These are phyloP conservation scores for Lactarius hatsudake DNA, from an alignment of 768 basidiomycete species.

Conservation along the genomic window DNA sequence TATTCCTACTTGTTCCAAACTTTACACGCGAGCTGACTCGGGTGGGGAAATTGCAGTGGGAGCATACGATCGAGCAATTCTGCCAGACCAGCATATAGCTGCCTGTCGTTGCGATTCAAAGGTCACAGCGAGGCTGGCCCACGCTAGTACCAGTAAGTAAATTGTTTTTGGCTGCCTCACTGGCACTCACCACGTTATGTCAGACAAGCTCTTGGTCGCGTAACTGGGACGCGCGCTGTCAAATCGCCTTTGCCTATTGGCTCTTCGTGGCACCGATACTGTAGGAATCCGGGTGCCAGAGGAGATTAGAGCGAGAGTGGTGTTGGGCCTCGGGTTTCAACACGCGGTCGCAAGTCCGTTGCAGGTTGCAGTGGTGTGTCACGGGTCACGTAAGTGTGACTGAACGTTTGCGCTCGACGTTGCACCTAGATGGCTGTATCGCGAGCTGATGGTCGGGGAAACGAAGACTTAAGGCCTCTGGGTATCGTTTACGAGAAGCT, in stretches of 20 bases:
- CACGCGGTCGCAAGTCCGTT: not conserved
- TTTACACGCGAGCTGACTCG: slow-evolving; percentile 17
- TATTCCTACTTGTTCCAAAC: not conserved
- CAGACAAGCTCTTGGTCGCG: not conserved
- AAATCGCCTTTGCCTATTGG: not conserved
- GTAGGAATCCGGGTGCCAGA: too few relatives aligned
- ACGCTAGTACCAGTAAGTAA: not conserved
- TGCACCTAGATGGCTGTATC: slow-evolving; percentile 7
- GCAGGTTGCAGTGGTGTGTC: not conserved
- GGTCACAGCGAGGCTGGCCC: not conserved
- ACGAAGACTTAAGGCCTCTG: slow-evolving; percentile 38
- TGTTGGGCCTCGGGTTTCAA: not conserved
- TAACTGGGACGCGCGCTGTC: not conserved
- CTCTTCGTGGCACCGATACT: not conserved
- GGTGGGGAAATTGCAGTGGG: slow-evolving; percentile 2
- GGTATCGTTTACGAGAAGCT: slow-evolving; percentile 55
- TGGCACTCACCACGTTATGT: slow-evolving; percentile 1
- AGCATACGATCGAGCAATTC: not conserved
- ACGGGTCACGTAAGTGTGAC: not conserved
- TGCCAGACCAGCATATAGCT: not conserved
- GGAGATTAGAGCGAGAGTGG: too few relatives aligned
- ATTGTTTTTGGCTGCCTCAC: not conserved
- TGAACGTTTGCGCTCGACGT: not conserved
- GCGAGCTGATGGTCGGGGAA: slow-evolving; percentile 40
- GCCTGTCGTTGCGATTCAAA: not conserved